Percentiles rank a stretch among this genome's conserved stretches.
phyloP scores from a whole-genome alignment of 192 early-diverging fungal species.

The Rhizoclosmatium globosum region DNA sequence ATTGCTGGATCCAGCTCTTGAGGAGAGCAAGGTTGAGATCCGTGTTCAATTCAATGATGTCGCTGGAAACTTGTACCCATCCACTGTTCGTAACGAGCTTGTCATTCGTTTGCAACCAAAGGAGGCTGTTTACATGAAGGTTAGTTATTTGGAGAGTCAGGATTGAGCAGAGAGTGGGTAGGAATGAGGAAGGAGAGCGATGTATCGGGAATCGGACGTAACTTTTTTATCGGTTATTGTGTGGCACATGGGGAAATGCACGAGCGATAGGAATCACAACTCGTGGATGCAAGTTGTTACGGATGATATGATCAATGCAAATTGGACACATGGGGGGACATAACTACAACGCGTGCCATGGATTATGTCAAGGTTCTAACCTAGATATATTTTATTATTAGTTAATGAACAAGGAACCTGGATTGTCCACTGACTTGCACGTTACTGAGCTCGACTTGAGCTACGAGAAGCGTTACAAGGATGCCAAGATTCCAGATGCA shows the following conservation, averaged over 20 bases:
- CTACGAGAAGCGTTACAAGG: conserved; percentile 88
- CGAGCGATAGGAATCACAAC: no score
- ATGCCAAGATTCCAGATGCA: conserved; percentile 94
- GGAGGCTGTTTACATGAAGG: conserved; percentile 95
- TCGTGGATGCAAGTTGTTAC: no score
- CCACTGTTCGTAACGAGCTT: conserved; percentile 90
- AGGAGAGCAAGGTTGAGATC: conserved; percentile 93
- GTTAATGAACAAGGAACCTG: conserved; percentile 93
- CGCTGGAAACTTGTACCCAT: conserved; percentile 80
- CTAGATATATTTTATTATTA: not conserved
- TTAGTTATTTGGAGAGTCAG: not conserved
- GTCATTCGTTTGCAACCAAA: conserved; percentile 94
- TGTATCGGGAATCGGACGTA: no score
- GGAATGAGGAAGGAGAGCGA: no score
- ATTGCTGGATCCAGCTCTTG: conserved; percentile 65
- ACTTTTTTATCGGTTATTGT: no score
- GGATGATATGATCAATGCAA: no score
- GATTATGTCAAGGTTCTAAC: not conserved
- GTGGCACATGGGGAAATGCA: no score
- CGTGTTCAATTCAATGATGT: conserved; percentile 98
- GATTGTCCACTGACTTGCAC: conserved; percentile 82
- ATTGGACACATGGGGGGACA: no score
- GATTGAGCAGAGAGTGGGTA: not conserved
- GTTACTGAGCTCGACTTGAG: conserved; percentile 94
- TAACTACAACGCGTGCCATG: no score